phyloP scores from a whole-genome alignment of 2,329 filamentous ascomycete species.

The Penicillium sclerotiorum region DNA sequence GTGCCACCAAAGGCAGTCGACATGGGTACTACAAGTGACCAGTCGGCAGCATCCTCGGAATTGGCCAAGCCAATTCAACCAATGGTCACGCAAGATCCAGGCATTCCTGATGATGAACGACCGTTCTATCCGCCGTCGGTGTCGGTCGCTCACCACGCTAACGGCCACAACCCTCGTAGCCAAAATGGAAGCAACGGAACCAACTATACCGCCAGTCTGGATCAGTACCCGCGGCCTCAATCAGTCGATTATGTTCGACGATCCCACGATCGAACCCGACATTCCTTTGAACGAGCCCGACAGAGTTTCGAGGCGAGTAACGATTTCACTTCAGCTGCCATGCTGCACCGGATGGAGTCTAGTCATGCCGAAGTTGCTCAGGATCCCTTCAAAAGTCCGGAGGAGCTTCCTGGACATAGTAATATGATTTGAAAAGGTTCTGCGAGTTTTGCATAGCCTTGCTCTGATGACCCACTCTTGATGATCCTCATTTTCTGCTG shows the following conservation, averaged over 20 bases:
- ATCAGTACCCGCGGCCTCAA: slow-evolving; percentile 57
- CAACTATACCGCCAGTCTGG: slow-evolving; percentile 69
- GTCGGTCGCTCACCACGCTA: slow-evolving; percentile 68
- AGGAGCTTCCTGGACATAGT: slow-evolving; percentile 37
- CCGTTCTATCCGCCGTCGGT: slow-evolving; percentile 88
- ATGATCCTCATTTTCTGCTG: slow-evolving; percentile 32
- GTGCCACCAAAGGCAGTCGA: slow-evolving; percentile 51
- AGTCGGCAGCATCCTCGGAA: slow-evolving; percentile 44
- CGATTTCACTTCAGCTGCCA: slow-evolving; percentile 88
- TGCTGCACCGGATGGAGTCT: slow-evolving; percentile 81
- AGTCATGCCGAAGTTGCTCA: slow-evolving; percentile 43
- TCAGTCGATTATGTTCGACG: slow-evolving; percentile 63
- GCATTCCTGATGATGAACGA: slow-evolving; percentile 81
- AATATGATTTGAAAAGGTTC: slow-evolving; percentile 32
- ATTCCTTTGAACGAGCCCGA: slow-evolving; percentile 82
- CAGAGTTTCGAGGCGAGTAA: slow-evolving; percentile 83
- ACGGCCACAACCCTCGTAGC: slow-evolving; percentile 77
- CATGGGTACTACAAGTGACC: slow-evolving; percentile 42
- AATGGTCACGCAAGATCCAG: slow-evolving; percentile 62
- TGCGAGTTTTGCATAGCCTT: slow-evolving; percentile 26
- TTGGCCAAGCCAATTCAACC: slow-evolving; percentile 54
- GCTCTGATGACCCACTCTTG: slow-evolving; percentile 31
- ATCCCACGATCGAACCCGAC: slow-evolving; percentile 84
- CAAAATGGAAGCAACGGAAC: slow-evolving; percentile 94
- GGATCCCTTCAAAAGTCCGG: slow-evolving; percentile 36